Conservation (phyloP, 805 yeast species). For the Candida maltosa region DNA sequence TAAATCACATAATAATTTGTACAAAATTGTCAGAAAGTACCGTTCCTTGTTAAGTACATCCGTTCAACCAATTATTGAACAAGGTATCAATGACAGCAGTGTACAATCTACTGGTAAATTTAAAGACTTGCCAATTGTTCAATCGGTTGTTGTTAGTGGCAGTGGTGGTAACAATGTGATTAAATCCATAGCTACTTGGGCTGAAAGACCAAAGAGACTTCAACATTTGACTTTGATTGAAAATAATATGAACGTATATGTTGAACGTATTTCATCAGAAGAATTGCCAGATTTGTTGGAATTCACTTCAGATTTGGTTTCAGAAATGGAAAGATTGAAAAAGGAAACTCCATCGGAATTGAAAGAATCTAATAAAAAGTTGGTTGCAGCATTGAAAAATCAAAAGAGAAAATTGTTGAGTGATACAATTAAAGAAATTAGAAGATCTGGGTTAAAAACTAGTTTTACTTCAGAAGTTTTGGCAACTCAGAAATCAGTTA, state of each 20-base stretch:
- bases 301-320: constrained; percentile 51
- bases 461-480: constrained; percentile 65
- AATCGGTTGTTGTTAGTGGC: constrained; percentile 5
- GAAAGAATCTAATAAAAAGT: constrained; percentile 72
- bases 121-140: constrained; percentile 9
- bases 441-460: constrained; percentile 71
- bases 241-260: constrained; percentile 54
- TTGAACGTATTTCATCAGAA: constrained; percentile 27
- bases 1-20: constrained; percentile 78
- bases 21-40: constrained; percentile 80
- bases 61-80: constrained; percentile 55
- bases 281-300: constrained; percentile 48
- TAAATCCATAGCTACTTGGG: constrained; percentile 44
- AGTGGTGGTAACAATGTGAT: constrained; percentile 17
- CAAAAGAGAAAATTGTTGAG: constrained; percentile 79
- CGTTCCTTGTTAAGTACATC: constrained; percentile 56
- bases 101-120: not conserved
- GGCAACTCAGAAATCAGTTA: constrained; percentile 58
- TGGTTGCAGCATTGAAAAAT: constrained; percentile 63
- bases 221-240: constrained; percentile 48
- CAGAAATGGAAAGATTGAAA: constrained; percentile 59
- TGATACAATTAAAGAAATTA: constrained; percentile 70
- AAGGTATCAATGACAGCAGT: constrained; percentile 48
- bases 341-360: constrained; percentile 73
- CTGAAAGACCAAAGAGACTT: constrained; percentile 53